Percentiles rank a stretch among this genome's conserved stretches.
phyloP scores from a whole-genome alignment of 139 green algal species.

The Deuterostichococcus epilithicus region DNA sequence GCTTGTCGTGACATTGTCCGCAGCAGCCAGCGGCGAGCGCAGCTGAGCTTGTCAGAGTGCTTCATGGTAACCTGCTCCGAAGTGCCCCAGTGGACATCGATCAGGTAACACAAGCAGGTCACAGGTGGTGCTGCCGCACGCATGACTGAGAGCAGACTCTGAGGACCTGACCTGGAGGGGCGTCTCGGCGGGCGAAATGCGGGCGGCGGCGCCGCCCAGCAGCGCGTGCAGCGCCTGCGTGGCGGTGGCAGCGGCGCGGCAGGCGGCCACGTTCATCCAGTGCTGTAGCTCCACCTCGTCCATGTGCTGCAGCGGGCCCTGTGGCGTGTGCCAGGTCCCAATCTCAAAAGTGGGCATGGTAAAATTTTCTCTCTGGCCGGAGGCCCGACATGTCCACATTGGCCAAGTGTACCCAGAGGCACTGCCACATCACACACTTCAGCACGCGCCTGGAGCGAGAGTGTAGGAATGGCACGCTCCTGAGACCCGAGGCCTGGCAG shows the following conservation, averaged over 20 bases:
- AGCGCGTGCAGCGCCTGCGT: neutral
- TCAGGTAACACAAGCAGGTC: too few species aligned
- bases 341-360: too few species aligned
- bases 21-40: too few species aligned
- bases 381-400: neutral
- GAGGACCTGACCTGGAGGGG: neutral
- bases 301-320: conserved; percentile 41
- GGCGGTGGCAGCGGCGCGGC: conserved; percentile 1
- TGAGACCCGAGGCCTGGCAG: neutral
- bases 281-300: conserved; percentile 38
- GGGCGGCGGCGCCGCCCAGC: neutral
- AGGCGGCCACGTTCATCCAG: conserved; percentile 27
- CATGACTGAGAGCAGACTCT: too few species aligned
- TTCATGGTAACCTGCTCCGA: too few species aligned
- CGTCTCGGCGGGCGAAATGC: neutral
- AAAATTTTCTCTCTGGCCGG: neutral
- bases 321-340: conserved; percentile 9
- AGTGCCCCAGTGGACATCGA: too few species aligned
- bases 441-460: neutral
- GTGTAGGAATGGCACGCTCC: neutral
- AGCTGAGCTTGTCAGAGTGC: too few species aligned
- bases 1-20: neutral
- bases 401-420: neutral
- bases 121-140: too few species aligned
- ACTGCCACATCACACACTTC: neutral